phyloP scores from a whole-genome alignment of 169 alveolate genomes.

The Cryptosporidium viatorum region DNA sequence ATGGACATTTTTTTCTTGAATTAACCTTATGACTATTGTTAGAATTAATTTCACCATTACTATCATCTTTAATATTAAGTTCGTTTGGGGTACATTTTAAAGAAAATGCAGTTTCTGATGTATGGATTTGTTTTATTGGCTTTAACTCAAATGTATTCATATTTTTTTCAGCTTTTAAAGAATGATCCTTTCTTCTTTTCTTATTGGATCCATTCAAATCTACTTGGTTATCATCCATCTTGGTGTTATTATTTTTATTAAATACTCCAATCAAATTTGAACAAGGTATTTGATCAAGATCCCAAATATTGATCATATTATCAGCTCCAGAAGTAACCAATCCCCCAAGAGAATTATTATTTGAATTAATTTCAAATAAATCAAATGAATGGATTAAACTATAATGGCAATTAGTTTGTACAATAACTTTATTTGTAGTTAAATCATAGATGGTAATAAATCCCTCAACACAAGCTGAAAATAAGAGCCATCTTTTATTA shows the following conservation, averaged over 20 bases:
- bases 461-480: conserved; percentile 64
- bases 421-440: conserved; percentile 13
- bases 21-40: not conserved
- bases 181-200: conserved; percentile 31
- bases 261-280: conserved; percentile 36
- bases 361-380: conserved; percentile 18
- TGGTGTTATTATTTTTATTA: not conserved
- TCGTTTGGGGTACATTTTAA: conserved; percentile 24
- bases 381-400: conserved; percentile 52
- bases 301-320: conserved; percentile 74
- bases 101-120: conserved; percentile 63
- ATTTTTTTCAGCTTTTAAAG: not conserved
- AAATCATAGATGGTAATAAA: conserved; percentile 48
- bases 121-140: conserved; percentile 66
- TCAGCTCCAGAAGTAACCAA: conserved; percentile 60
- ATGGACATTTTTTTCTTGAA: conserved; percentile 41
- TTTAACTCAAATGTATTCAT: not conserved
- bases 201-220: not conserved
- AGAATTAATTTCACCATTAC: not conserved
- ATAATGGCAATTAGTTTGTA: conserved; percentile 10
- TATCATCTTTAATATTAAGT: not conserved
- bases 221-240: not conserved
- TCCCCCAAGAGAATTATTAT: conserved; percentile 38
- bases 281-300: conserved; percentile 27
- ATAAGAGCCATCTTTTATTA: conserved; percentile 41